These are phyloP conservation scores for Anthostomella pinea DNA, from an alignment of 2,329 filamentous ascomycete species.

Conservation along the genomic window DNA sequence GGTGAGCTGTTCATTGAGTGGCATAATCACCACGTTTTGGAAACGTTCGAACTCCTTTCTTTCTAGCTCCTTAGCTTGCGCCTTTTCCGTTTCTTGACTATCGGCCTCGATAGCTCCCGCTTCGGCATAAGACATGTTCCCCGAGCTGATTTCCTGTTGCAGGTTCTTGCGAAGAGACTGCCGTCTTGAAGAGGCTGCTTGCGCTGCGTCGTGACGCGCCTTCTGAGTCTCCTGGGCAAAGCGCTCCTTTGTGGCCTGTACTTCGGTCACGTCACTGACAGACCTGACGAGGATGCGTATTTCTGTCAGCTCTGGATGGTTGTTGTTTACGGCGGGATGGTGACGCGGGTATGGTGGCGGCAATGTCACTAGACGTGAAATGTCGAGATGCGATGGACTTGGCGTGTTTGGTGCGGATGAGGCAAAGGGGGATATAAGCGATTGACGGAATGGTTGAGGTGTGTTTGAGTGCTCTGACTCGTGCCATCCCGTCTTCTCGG, in stretches of 20 bases:
- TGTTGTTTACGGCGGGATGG: constrained; percentile 94
- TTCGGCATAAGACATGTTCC: constrained; percentile 77
- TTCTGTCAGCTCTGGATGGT: constrained; percentile 80
- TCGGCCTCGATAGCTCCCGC: constrained; percentile 79
- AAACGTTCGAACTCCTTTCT: constrained; percentile 83
- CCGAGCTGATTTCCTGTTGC: constrained; percentile 73
- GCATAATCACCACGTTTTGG: constrained; percentile 77
- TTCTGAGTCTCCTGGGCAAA: constrained; percentile 57
- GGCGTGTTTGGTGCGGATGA: constrained; percentile 46
- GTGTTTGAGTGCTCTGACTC: constrained; percentile 43
- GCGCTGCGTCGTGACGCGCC: constrained; percentile 53
- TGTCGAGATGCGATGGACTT: constrained; percentile 64
- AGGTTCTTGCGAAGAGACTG: constrained; percentile 70
- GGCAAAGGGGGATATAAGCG: constrained; percentile 36
- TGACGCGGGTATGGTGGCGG: constrained; percentile 93
- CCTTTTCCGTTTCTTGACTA: constrained; percentile 66
- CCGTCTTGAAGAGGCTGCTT: constrained; percentile 51
- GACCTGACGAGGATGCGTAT: constrained; percentile 72
- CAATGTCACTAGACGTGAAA: constrained; percentile 87
- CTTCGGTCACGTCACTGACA: constrained; percentile 70
- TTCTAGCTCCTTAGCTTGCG: constrained; percentile 67
- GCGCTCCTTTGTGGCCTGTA: constrained; percentile 64
- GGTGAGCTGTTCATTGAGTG: constrained; percentile 76
- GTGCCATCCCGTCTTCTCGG: constrained; percentile 56
- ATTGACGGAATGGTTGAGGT: constrained; percentile 43